These are phyloP conservation scores for Solanum arcanum DNA, from an alignment of 257 asterid species.

Conservation along the genomic window DNA sequence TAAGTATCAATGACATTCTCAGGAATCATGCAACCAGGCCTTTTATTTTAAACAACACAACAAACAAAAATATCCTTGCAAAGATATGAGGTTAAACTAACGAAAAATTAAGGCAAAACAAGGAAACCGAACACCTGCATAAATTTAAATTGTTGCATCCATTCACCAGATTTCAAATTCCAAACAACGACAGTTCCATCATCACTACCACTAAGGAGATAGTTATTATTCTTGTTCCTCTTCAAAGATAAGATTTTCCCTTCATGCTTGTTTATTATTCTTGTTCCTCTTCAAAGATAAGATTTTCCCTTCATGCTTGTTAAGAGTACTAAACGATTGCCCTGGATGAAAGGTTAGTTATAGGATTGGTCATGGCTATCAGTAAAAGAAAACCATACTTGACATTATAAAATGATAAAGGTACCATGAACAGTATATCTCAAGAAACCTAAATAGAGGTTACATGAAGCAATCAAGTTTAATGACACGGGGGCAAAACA, in stretches of 20 bases:
- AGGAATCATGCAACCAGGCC: not conserved
- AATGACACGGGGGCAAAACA: not conserved
- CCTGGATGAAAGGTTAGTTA: not conserved
- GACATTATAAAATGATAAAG: not conserved
- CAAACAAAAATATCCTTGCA: no score
- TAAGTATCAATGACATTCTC: not conserved
- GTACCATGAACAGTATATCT: no score
- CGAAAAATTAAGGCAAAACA: not conserved
- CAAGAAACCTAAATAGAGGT: not conserved
- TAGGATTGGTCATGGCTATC: not conserved
- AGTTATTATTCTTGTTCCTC: not conserved
- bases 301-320: not conserved
- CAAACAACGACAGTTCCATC: not conserved
- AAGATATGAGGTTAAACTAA: not conserved
- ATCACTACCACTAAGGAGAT: not conserved
- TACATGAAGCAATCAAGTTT: not conserved
- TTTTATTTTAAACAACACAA: no score
- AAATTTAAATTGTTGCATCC: not conserved
- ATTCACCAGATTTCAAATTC: not conserved
- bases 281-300: not conserved
- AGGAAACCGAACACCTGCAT: not conserved
- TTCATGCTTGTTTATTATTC: not conserved
- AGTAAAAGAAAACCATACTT: not conserved
- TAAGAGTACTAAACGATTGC: not conserved
- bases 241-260: not conserved